Evolutionary conservation across 805 yeast genomes (phyloP).

Genomic region (Lipomyces lipofer): DNA sequence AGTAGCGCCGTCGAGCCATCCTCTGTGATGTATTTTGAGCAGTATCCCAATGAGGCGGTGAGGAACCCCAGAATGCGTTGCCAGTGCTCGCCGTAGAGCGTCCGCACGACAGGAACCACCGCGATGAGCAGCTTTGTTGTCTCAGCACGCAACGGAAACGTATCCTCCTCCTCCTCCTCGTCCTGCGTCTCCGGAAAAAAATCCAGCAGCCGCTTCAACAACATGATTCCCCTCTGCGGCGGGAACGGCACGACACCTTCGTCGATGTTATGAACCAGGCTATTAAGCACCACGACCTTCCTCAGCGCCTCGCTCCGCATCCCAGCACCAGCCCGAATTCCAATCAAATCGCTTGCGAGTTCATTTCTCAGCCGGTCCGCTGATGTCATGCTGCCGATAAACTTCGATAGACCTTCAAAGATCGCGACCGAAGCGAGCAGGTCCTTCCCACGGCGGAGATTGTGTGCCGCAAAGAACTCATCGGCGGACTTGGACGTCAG

Average conservation of each 20-base stretch:
- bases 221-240: constrained; percentile 63
- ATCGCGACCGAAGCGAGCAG: constrained; percentile 15
- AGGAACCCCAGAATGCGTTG: constrained; percentile 2
- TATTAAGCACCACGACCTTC: constrained; percentile 51
- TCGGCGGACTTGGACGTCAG: constrained; percentile 21
- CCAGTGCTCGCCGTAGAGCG: constrained; percentile 33
- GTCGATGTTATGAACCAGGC: constrained; percentile 40
- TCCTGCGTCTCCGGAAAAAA: constrained; percentile 49
- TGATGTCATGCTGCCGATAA: constrained; percentile 42
- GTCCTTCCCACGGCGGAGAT: constrained; percentile 19
- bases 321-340: constrained; percentile 48
- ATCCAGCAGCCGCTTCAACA: constrained; percentile 51
- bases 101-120: constrained; percentile 30
- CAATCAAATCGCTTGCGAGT: constrained; percentile 65
- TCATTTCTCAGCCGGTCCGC: constrained; percentile 58
- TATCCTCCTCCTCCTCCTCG: constrained; percentile 53
- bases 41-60: constrained; percentile 1
- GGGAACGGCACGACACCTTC: constrained; percentile 52
- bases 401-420: constrained; percentile 36
- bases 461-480: constrained; percentile 11
- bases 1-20: constrained; percentile 20
- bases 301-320: constrained; percentile 48
- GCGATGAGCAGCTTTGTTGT: constrained; percentile 33
- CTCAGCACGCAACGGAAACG: constrained; percentile 33
- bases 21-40: constrained; percentile 5